Percentiles rank a stretch among this genome's conserved stretches.
These are phyloP conservation scores for Calonectria montana DNA, from an alignment of 2,329 filamentous ascomycete species.

Conservation along the genomic window DNA sequence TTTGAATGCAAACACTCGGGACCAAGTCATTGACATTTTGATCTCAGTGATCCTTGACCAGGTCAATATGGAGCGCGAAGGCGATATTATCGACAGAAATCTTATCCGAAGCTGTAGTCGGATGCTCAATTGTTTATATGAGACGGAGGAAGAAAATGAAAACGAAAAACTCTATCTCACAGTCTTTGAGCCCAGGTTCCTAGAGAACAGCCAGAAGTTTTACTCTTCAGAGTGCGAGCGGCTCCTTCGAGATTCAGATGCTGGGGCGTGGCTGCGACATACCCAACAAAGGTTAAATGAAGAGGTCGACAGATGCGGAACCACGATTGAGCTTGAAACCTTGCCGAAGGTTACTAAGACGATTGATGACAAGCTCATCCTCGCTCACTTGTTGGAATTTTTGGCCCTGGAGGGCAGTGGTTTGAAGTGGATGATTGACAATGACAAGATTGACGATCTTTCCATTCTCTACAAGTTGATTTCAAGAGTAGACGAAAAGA, in stretches of 20 bases:
- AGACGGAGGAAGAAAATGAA: slow-evolving; percentile 81
- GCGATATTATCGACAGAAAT: slow-evolving; percentile 86
- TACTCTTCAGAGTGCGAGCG: slow-evolving; percentile 81
- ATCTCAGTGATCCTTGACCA: slow-evolving; percentile 89
- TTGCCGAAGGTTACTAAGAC: slow-evolving; percentile 79
- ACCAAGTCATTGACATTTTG: slow-evolving; percentile 77
- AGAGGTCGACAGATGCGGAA: slow-evolving; percentile 84
- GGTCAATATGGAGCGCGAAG: slow-evolving; percentile 90
- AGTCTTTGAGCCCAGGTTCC: slow-evolving; percentile 82
- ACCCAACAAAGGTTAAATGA: slow-evolving; percentile 80
- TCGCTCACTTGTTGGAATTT: slow-evolving; percentile 81
- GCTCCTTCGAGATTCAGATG: slow-evolving; percentile 82
- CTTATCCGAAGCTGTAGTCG: slow-evolving; percentile 85
- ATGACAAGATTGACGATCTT: slow-evolving; percentile 83
- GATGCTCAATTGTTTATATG: slow-evolving; percentile 92
- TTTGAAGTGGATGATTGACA: slow-evolving; percentile 89
- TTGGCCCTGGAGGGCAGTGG: slow-evolving; percentile 87
- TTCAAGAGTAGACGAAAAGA: slow-evolving; percentile 79
- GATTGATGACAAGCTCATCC: slow-evolving; percentile 84
- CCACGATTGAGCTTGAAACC: slow-evolving; percentile 80
- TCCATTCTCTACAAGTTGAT: slow-evolving; percentile 85
- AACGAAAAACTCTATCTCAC: slow-evolving; percentile 85
- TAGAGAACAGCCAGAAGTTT: slow-evolving; percentile 77
- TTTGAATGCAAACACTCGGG: slow-evolving; percentile 57
- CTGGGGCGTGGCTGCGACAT: slow-evolving; percentile 83